Percentiles rank a stretch among this genome's conserved stretches.
Conservation (phyloP, 2,329 filamentous ascomycete genomes). For the Hirsutella rhossiliensis region DNA sequence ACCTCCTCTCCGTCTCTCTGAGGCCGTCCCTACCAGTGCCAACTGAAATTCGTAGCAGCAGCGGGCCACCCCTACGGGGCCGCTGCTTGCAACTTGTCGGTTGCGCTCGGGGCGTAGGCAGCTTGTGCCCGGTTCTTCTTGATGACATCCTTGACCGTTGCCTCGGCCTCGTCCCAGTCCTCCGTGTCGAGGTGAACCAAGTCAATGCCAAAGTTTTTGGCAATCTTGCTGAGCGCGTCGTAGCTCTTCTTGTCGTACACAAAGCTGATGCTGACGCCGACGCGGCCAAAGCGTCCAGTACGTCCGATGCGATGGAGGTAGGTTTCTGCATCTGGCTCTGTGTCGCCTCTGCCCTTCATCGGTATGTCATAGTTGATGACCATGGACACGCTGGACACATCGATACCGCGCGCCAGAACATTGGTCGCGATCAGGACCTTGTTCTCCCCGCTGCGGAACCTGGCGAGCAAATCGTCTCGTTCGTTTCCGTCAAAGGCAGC, state of each 20-base stretch:
- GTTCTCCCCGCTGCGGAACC: conserved; percentile 74
- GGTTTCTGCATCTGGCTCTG: conserved; percentile 82
- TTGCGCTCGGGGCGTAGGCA: conserved; percentile 35
- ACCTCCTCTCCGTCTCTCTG: not conserved
- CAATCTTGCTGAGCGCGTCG: conserved; percentile 67
- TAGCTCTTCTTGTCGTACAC: conserved; percentile 80
- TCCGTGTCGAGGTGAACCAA: conserved; percentile 70
- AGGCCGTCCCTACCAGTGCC: not conserved
- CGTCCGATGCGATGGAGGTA: conserved; percentile 97
- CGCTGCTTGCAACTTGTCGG: conserved; percentile 18
- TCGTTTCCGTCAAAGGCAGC: conserved; percentile 75
- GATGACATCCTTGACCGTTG: conserved; percentile 69
- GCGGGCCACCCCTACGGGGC: conserved; percentile 16
- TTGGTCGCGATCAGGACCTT: conserved; percentile 99
- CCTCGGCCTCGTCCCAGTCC: conserved; percentile 87
- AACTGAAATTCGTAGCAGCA: conserved; percentile 3
- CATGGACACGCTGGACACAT: conserved; percentile 84
- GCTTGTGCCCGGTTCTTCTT: conserved; percentile 54
- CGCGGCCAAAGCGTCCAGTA: conserved; percentile 90
- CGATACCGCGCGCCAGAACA: conserved; percentile 89
- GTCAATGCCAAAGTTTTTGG: conserved; percentile 66
- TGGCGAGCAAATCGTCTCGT: conserved; percentile 73
- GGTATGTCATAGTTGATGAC: conserved; percentile 95
- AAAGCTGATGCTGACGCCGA: conserved; percentile 91
- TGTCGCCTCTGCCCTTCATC: conserved; percentile 63